Evolutionary conservation across 2,329 filamentous ascomycete genomes (phyloP), one percentile per base, ranked within the genome.

Genomic region (Achaetomium macrosporum): DNA sequence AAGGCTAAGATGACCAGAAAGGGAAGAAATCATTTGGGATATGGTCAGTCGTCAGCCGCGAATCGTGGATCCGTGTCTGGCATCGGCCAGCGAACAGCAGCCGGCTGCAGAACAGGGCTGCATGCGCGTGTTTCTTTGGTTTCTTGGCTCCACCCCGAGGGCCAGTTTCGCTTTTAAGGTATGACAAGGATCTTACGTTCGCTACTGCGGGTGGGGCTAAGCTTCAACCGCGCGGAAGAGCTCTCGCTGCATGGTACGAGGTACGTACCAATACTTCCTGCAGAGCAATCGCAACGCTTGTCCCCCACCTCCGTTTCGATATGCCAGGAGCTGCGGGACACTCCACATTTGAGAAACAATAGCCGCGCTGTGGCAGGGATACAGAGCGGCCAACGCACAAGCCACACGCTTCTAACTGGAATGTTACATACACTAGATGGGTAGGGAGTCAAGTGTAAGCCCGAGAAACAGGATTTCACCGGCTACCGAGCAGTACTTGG

Each of bases 241-340:
- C 50, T 47, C 45, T 30, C 30, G 36, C 15, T 47, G 12, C 39
- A 35, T 5, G 5, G 9, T 42, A 45, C 33, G 41, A 29, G 40
- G 51, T 45, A 53, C 42, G 42, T 54, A 46, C 47, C 39, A n/a
- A 29, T 42, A 50, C 47, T 33, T 42, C 16, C 17, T n/a, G 33
- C 17, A 17, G 40, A 11, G n/a, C n/a, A n/a, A 12, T 39, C 13
- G 15, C 36, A n/a, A n/a, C n/a, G n/a, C n/a, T n/a, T n/a, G 13
- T n/a, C 36, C 53, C 55, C 53, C 54, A 44, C 50, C 52, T 51
- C 56, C 58, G 54, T 56, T 61, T 59, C 50, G 50, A 40, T 33
- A 42, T 54, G 51, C 55, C n/a, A n/a, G n/a, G 41, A 40, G 53
- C 54, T 59, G 59, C 59, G 59, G 56, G 56, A 58, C 59, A 58